Evolutionary conservation across 805 yeast species (phyloP).

Genomic region (Cyberlindnera xylosilytica): DNA sequence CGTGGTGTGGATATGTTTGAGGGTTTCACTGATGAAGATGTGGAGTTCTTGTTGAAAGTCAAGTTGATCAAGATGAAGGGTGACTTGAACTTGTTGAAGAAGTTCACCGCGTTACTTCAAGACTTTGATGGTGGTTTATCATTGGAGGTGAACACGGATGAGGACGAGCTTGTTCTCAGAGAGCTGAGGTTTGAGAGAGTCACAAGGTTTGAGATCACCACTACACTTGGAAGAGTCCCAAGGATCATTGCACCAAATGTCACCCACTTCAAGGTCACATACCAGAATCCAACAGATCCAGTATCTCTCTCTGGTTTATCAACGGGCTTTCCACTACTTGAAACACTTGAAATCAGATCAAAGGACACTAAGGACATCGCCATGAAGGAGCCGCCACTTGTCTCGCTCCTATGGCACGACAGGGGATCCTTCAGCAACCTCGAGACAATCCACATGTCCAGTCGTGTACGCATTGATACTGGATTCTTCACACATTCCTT

Average conservation of each 20-base stretch:
- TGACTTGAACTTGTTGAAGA: background rate
- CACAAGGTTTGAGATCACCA: constrained; percentile 1
- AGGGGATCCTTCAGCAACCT: constrained; percentile 4
- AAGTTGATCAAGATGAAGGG: constrained; percentile 2
- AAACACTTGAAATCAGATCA: constrained; percentile 4
- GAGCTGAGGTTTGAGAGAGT: constrained; percentile 20
- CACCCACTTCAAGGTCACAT: constrained; percentile 3
- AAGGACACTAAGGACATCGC: constrained; percentile 2
- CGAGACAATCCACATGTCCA: constrained; percentile 6
- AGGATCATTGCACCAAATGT: background rate
- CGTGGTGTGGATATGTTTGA: constrained; percentile 7
- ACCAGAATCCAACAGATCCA: constrained; percentile 1
- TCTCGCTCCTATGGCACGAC: constrained; percentile 3
- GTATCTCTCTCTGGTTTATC: constrained; percentile 1
- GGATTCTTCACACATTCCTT: constrained; percentile 9
- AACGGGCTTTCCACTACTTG: constrained; percentile 1
- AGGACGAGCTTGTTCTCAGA: constrained; percentile 46
- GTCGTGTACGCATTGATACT: constrained; percentile 5
- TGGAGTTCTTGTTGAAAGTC: constrained; percentile 1
- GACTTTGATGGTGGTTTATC: constrained; percentile 2
- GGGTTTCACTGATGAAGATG: constrained; percentile 3
- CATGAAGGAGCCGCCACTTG: constrained; percentile 6
- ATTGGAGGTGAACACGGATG: constrained; percentile 21
- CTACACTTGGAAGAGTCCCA: background rate
- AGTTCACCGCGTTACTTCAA: background rate